Conservation (phyloP, 148 eudicot species). For the Diospyros kaki region DNA sequence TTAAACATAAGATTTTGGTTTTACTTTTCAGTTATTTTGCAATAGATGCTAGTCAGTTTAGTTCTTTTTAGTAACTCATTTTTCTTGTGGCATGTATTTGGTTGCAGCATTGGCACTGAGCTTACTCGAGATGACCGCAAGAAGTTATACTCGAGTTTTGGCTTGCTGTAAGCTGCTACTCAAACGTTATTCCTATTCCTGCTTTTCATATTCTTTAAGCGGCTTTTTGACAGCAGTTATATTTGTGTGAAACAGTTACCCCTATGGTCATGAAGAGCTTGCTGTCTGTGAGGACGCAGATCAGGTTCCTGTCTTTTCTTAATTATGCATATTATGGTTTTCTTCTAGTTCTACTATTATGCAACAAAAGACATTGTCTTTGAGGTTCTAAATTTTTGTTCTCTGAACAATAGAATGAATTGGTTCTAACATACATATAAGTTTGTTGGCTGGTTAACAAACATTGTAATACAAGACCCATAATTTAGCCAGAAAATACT, state of each 20-base stretch:
- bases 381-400: background rate
- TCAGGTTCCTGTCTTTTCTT: slow-evolving; percentile 44
- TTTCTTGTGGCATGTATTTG: slow-evolving; percentile 5
- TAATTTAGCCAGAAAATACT: background rate
- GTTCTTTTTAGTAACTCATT: background rate
- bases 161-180: slow-evolving; percentile 73
- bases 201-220: slow-evolving; percentile 10
- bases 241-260: slow-evolving; percentile 46
- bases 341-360: background rate
- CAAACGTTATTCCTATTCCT: background rate
- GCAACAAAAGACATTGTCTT: background rate
- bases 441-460: background rate
- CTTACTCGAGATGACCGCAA: slow-evolving; percentile 93
- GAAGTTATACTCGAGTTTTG: slow-evolving; percentile 89
- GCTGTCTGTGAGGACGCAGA: slow-evolving; percentile 92
- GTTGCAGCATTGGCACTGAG: slow-evolving; percentile 88
- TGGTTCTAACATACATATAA: background rate
- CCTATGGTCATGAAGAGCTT: slow-evolving; percentile 97
- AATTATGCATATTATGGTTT: background rate
- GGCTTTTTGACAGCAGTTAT: slow-evolving; percentile 10
- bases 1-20: too few relatives aligned
- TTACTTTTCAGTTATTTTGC: background rate
- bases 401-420: background rate
- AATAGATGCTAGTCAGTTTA: background rate
- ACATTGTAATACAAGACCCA: background rate